Evolutionary conservation across 352 stramenopile species (phyloP), one percentile per base, ranked within the genome.

Genomic region (Globisporangium heterothallicum): DNA sequence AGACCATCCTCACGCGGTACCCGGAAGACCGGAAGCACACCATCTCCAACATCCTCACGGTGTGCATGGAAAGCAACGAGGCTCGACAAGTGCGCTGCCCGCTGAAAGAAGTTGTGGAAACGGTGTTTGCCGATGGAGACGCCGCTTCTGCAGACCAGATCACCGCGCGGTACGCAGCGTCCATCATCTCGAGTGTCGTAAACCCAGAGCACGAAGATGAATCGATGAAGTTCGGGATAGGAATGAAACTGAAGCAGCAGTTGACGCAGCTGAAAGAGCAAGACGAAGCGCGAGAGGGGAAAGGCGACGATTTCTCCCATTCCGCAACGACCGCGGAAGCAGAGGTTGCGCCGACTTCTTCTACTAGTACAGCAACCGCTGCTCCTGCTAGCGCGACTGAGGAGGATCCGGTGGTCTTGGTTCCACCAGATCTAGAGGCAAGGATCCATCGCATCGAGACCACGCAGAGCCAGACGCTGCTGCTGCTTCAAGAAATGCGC

Each of bases 41-140:
- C 13, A 41, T 63, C 8, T 36, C 42, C 2, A 59, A 21, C 0
- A 69, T 77, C 12, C 29, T 77, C 26, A 54, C 35, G 13, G 46
- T 49, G 5, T 61, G 41, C 8, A 64, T 76, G 51, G 55, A 61
- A 13, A 51, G 54, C 22, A 58, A 66, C 27, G 56, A 58, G 24
- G 42, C 43, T 4, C 51, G 48, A 0, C 38, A 57, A 5, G 44
- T 68, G 2, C 43, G 4, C 3, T 72, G 64, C 42, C 53, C 57
- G 13, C 45, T 72, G 0, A 58, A 35, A 22, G 32, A 35, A 4
- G 34, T 42, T 7, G 64, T 68, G 2, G 47, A 47, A 22, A 25
- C 34, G 1, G 43, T 67, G 1, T 49, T 36, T 25, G 12, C 46
- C 8, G 30, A 50, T 18, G 27, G 36, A 21, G 44, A 49, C 12